Conservation (phyloP, 192 early-diverging fungal genomes). For the Coemansia sp. region DNA sequence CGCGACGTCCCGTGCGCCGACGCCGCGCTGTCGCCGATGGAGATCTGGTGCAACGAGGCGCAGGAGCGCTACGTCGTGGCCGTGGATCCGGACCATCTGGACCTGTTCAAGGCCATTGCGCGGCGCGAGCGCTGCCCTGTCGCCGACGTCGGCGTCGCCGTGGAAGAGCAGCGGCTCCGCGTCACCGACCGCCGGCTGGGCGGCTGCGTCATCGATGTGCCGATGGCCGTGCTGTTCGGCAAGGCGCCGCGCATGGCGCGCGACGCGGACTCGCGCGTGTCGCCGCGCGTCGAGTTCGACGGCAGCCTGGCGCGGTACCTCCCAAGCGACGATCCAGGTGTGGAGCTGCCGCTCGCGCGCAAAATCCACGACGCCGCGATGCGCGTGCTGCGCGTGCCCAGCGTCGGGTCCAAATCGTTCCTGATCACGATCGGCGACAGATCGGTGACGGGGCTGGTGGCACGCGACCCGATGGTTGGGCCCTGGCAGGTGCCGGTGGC, state of each 20-base stretch:
- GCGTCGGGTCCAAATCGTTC: slow-evolving; percentile 93
- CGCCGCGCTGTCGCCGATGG: slow-evolving; percentile 97
- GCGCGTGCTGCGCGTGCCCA: slow-evolving; percentile 82
- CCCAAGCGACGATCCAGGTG: neutral
- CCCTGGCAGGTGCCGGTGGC: slow-evolving; percentile 99
- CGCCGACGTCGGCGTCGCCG: slow-evolving; percentile 89
- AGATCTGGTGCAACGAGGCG: slow-evolving; percentile 99
- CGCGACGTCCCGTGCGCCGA: slow-evolving; percentile 92
- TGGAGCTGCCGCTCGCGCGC: slow-evolving; percentile 15
- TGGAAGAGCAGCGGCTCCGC: slow-evolving; percentile 76
- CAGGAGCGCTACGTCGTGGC: slow-evolving; percentile 99
- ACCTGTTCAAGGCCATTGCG: slow-evolving; percentile 74
- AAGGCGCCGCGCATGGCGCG: slow-evolving; percentile 97
- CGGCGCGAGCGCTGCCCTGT: slow-evolving; percentile 89
- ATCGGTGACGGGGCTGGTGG: slow-evolving; percentile 91
- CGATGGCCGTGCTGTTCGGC: slow-evolving; percentile 96
- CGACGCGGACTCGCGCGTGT: slow-evolving; percentile 58
- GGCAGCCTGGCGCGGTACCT: slow-evolving; percentile 63
- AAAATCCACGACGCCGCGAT: slow-evolving; percentile 65
- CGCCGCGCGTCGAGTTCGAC: slow-evolving; percentile 61
- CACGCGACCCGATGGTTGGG: slow-evolving; percentile 97
- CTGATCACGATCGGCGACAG: slow-evolving; percentile 98
- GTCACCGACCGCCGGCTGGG: slow-evolving; percentile 72
- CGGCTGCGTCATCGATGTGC: slow-evolving; percentile 81
- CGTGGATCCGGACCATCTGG: slow-evolving; percentile 67